Base-by-base conservation (phyloP, 1,284 basidiomycete species). In the Rhodotorula sp. region DNA sequence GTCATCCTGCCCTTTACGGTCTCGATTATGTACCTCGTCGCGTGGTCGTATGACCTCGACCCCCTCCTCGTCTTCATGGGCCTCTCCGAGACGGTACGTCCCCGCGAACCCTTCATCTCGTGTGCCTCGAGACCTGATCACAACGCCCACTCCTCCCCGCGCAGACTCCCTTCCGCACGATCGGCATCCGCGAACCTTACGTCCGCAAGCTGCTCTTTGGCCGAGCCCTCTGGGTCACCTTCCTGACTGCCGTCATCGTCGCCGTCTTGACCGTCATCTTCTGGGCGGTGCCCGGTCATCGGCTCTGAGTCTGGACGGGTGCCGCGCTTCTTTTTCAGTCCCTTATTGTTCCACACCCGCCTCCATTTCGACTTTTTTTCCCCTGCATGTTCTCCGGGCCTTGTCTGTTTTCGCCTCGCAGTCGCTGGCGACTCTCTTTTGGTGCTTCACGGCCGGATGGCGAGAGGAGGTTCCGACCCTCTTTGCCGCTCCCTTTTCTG, bases 41-140 rank as follows among this genome's bases (percentile, higher is more conserved):
- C 93, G 31, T 92, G 97, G 79, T 92, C 95, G 82, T 99, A 99
- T 83, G 93, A 95, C 81, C 88, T 98, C 67, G 95, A 97, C 81
- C 95, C 95, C 5, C 84, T 97, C 76, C 78, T 85, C 59, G 83
- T 93, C 71, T 91, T 93, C 84, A 81, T 92, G 75, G 87, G 87
- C 67, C 90, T 91, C 80, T 91, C 90, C 57, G 91, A 93, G 81
- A 91, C 91, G 28, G 92, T 83, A 66, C 76, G 80, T 67, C 34
- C 4, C 18, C 8, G 8, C 21, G 28, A 19, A 15, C 1, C 31
- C 54, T 12, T 21, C 14, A 28, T 4, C 3, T 43, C 50, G 19
- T 10, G 26, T 1, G 26, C 47, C 15, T 1, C 31, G 23, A 47
- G 12, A 70, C 6, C n/a, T 26, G 50, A 23, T 3, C 38, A n/a